Percentiles rank a stretch among this genome's conserved stretches.
Evolutionary conservation across 306 rosid genomes (phyloP).

Genomic region (Calophaca sinica): DNA sequence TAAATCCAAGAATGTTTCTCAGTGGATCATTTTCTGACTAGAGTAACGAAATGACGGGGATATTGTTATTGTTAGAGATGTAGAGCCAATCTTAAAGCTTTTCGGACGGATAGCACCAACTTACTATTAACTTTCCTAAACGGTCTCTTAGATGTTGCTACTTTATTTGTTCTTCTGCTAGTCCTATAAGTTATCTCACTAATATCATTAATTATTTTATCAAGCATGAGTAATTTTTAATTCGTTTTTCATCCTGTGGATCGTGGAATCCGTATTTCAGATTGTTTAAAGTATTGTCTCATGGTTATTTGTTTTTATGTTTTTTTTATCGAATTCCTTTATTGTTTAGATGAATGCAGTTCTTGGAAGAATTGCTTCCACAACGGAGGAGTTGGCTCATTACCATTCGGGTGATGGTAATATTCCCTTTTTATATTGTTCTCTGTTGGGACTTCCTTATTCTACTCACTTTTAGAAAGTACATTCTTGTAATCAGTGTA

Average conservation of each 20-base stretch:
- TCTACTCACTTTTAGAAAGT: not conserved
- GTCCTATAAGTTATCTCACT: not conserved
- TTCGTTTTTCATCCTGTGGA: not conserved
- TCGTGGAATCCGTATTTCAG: conserved; percentile 1
- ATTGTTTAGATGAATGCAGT: conserved; percentile 86
- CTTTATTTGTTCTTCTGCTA: not conserved
- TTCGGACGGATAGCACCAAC: not conserved
- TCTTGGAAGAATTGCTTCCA: conserved; percentile 90
- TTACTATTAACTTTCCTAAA: not conserved
- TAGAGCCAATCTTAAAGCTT: conserved; percentile 16
- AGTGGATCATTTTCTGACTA: not conserved
- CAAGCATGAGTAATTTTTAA: not conserved
- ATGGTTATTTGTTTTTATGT: conserved; percentile 14
- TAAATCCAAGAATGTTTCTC: conserved; percentile 13
- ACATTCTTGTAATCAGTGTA: conserved; percentile 12
- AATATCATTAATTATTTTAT: conserved; percentile 9
- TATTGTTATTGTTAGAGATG: conserved; percentile 5
- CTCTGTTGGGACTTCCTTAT: not conserved
- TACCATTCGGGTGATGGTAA: conserved; percentile 98
- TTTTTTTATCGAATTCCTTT: conserved; percentile 31
- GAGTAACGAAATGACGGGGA: not conserved
- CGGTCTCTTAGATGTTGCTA: not conserved
- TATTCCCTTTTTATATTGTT: conserved; percentile 3
- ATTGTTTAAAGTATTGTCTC: conserved; percentile 15
- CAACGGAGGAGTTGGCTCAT: conserved; percentile 89